Evolutionary conservation across 441 rosid species (phyloP).

Genomic region (Erysimum cheiri): DNA sequence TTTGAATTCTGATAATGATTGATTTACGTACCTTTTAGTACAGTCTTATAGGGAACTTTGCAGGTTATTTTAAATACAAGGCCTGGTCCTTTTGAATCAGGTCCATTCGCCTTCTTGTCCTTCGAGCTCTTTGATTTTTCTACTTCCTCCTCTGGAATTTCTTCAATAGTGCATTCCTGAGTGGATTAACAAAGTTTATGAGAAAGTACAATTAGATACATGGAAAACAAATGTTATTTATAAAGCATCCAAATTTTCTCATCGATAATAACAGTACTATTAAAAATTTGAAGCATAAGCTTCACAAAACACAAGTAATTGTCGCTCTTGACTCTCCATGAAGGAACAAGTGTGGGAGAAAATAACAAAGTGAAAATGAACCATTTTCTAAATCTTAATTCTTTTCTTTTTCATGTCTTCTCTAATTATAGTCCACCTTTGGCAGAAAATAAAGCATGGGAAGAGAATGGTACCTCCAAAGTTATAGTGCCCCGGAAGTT

Average conservation of each 20-base stretch:
- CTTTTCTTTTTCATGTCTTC: neutral
- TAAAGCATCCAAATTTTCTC: conserved; percentile 23
- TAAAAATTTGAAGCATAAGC: conserved; percentile 2
- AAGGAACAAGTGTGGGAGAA: conserved; percentile 5
- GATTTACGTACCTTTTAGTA: conserved; percentile 73
- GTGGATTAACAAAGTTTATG: conserved; percentile 40
- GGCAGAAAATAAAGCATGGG: conserved; percentile 30
- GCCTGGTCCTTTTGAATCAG: conserved; percentile 69
- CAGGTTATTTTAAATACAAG: conserved; percentile 87
- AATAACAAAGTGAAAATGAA: conserved; percentile 20
- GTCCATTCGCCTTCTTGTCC: conserved; percentile 90
- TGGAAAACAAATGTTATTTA: neutral
- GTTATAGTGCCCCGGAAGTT: conserved; percentile 91
- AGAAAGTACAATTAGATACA: conserved; percentile 29
- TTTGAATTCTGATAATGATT: conserved; percentile 27
- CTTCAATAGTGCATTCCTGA: conserved; percentile 94
- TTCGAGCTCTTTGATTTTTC: conserved; percentile 76
- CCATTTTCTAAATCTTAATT: neutral
- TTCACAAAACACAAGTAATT: conserved; percentile 14
- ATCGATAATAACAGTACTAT: neutral
- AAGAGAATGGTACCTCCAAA: conserved; percentile 72
- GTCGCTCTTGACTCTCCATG: neutral
- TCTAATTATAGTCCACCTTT: conserved; percentile 16
- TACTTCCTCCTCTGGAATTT: conserved; percentile 76
- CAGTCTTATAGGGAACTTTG: conserved; percentile 93